Evolutionary conservation across 768 basidiomycete genomes (phyloP), one percentile per base, ranked within the genome.

Genomic region (Cystoderma amianthinum): DNA sequence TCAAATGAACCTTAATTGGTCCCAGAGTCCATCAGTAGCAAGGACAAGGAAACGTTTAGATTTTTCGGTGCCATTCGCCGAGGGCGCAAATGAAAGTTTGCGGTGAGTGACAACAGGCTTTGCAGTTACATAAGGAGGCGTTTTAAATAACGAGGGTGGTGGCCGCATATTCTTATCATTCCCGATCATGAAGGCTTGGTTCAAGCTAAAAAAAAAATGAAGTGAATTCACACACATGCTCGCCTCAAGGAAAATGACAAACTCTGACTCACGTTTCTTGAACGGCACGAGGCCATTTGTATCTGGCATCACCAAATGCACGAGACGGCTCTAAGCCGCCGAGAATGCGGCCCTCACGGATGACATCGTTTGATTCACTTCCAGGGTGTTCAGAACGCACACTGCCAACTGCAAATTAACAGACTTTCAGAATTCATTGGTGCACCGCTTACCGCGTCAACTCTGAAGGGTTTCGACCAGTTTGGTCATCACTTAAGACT

Each of bases 401-500:
- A 34, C 90, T 90, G 47, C 18, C 25, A 7, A 28, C 25, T 28
- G n/a, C 25, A 28, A 28, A 7, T 28, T n/a, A 28, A n/a, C n/a
- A 28, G 25, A n/a, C 7, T 28, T n/a, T 7, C n/a, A 28, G 25
- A n/a, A 28, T n/a, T 7, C 25, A 28, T 28, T n/a, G 25, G 25
- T 28, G 25, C n/a, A n/a, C 25, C 25, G 54, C 68, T 38, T 51
- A 93, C 94, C 93, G 78, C 58, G 74, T 74, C 18, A 85, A 65
- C 62, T 99, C 96, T 35, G 77, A 82, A 12, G 76, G 80, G 56
- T 92, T 97, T 49, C 90, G 78, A 28, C 92, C 96, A 5, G 94
- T 97, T 67, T 97, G 94, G 56, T 98, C 96, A 60, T 97, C 92
- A 20, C 78, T 90, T 46, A 99, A 70, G n/a, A 89, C 89, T 57